These are phyloP conservation scores for Limonomyces culmigenus DNA, from an alignment of 1,284 basidiomycete genomes.

Conservation along the genomic window DNA sequence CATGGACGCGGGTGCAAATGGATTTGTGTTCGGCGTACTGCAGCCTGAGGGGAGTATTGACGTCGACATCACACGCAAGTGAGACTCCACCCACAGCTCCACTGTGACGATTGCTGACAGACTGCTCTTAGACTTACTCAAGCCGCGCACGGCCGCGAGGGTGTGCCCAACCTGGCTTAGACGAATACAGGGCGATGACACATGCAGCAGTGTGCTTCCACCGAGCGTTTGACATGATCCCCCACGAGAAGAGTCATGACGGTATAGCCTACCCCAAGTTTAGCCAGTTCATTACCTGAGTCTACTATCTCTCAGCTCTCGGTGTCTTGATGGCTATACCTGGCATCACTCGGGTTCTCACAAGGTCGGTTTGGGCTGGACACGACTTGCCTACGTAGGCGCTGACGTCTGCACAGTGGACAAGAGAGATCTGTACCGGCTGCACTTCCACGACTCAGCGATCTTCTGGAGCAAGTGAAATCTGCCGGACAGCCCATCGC, in stretches of 20 bases:
- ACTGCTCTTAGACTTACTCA: background rate
- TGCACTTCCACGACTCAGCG: background rate
- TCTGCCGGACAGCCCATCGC: constrained; percentile 11
- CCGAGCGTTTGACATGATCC: constrained; percentile 71
- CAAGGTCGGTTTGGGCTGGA: constrained; percentile 30
- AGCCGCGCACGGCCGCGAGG: background rate
- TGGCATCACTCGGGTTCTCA: constrained; percentile 57
- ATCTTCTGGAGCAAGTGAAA: background rate
- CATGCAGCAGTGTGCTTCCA: constrained; percentile 75
- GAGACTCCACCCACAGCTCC: constrained; percentile 2
- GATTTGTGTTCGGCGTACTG: constrained; percentile 61
- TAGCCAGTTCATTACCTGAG: background rate
- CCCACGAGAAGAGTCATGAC: no score
- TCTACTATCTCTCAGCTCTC: constrained; percentile 26
- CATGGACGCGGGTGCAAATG: constrained; percentile 35
- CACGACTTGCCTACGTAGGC: background rate
- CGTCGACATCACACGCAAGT: background rate
- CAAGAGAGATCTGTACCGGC: background rate
- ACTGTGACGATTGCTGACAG: background rate
- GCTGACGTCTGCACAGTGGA: background rate
- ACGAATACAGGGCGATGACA: no score
- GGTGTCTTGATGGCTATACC: constrained; percentile 32
- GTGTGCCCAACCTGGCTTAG: background rate
- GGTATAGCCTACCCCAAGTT: no score
- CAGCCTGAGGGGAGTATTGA: constrained; percentile 18